These are phyloP conservation scores for Pythium folliculosum DNA, from an alignment of 352 stramenopile species.

Conservation along the genomic window DNA sequence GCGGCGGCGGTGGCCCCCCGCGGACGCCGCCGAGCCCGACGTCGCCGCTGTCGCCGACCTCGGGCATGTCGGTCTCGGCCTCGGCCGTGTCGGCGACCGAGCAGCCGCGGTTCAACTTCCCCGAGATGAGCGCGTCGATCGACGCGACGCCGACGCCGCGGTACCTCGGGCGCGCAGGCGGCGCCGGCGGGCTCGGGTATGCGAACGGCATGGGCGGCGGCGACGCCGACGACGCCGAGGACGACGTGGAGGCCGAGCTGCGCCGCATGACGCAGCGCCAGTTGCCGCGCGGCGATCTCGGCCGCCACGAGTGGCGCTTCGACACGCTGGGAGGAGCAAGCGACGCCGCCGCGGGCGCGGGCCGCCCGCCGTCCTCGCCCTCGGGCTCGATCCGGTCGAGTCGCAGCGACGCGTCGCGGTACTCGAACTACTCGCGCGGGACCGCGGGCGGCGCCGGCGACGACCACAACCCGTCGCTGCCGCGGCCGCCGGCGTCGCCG, in stretches of 20 bases:
- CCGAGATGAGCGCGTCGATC: slow-evolving; percentile 82
- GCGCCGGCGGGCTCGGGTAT: slow-evolving; percentile 21
- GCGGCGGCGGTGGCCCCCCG: slow-evolving; percentile 8
- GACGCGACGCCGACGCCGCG: slow-evolving; percentile 72
- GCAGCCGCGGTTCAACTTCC: slow-evolving; percentile 66
- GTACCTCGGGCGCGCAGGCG: slow-evolving; percentile 69
- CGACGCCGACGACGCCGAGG: slow-evolving; percentile 39
- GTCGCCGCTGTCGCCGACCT: slow-evolving; percentile 69
- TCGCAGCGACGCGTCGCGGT: slow-evolving; percentile 31
- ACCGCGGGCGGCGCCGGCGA: not conserved
- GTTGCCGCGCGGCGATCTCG: slow-evolving; percentile 74
- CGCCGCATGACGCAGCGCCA: slow-evolving; percentile 77
- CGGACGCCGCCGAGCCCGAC: slow-evolving; percentile 39
- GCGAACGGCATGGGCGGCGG: slow-evolving; percentile 14
- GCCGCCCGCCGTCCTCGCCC: slow-evolving; percentile 37
- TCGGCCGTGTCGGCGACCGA: slow-evolving; percentile 82
- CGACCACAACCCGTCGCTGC: slow-evolving; percentile 34
- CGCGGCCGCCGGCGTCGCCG: slow-evolving; percentile 59
- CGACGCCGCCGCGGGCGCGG: slow-evolving; percentile 9
- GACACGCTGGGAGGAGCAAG: slow-evolving; percentile 47
- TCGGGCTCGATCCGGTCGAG: slow-evolving; percentile 44
- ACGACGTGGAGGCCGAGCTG: slow-evolving; percentile 79
- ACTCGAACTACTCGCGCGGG: not conserved
- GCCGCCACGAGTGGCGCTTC: slow-evolving; percentile 73
- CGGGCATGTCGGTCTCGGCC: slow-evolving; percentile 69